Conservation (phyloP, 371 early-diverging fungal genomes). For the Mucor saturninus region DNA sequence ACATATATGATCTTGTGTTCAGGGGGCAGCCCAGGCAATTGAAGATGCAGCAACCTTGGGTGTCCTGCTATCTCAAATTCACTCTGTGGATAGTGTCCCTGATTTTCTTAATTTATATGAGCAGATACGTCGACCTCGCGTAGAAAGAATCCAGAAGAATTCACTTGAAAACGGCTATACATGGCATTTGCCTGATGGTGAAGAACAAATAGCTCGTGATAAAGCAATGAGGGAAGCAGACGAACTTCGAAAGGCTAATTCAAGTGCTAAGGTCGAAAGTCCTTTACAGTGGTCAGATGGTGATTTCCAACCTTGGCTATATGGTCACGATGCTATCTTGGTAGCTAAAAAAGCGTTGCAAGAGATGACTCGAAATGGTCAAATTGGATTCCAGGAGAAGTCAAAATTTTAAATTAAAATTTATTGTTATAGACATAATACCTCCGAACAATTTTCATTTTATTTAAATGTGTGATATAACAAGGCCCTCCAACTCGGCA, state of each 20-base stretch:
- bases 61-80: conserved; percentile 27
- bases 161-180: conserved; percentile 33
- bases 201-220: conserved; percentile 31
- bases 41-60: conserved; percentile 39
- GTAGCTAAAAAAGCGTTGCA: conserved; percentile 23
- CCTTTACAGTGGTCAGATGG: conserved; percentile 38
- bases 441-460: too few relatives aligned
- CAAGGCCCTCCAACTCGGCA: conserved; percentile 10
- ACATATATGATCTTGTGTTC: not conserved
- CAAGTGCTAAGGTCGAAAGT: conserved; percentile 12
- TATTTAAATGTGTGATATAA: not conserved
- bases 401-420: not conserved
- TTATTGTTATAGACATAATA: too few relatives aligned
- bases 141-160: conserved; percentile 34
- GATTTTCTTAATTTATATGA: conserved; percentile 25
- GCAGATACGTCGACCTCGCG: conserved; percentile 32
- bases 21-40: conserved; percentile 34
- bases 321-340: conserved; percentile 35
- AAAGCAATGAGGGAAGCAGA: conserved; percentile 17
- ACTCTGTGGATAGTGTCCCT: conserved; percentile 28
- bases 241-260: not conserved
- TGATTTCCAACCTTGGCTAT: conserved; percentile 38
- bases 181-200: conserved; percentile 41
- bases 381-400: not conserved
- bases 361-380: conserved; percentile 3